phyloP scores from a whole-genome alignment of 78 protist species.

The Neovahlkampfia damariscottae region DNA sequence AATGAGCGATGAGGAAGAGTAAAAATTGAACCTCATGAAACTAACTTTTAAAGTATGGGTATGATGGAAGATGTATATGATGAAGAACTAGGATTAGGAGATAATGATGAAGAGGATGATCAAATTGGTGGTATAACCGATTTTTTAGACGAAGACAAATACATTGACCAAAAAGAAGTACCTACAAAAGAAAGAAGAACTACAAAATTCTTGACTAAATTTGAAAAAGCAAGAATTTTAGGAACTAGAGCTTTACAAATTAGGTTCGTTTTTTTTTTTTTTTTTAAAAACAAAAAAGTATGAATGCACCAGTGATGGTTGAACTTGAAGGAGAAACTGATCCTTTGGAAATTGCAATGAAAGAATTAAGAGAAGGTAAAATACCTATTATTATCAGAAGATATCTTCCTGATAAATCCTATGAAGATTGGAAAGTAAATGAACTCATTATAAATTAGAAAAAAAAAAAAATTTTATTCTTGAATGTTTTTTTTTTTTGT shows the following conservation, averaged over 20 bases:
- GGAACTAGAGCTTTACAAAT: slow-evolving; percentile 92
- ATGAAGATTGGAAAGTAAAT: slow-evolving; percentile 57
- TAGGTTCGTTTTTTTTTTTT: no score
- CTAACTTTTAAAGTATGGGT: no score
- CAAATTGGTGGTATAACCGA: neutral
- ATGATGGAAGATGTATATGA: neutral
- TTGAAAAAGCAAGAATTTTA: slow-evolving; percentile 80
- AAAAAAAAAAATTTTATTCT: neutral
- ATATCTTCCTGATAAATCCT: slow-evolving; percentile 70
- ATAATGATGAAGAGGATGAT: neutral
- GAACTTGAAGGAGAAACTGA: slow-evolving; percentile 83
- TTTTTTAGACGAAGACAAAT: neutral
- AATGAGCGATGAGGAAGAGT: no score
- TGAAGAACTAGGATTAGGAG: neutral
- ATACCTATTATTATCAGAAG: slow-evolving; percentile 85
- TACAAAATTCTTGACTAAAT: slow-evolving; percentile 79
- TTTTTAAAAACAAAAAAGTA: no score
- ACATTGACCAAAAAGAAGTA: neutral
- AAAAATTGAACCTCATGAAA: no score
- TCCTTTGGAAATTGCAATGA: slow-evolving; percentile 81
- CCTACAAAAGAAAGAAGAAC: slow-evolving; percentile 50
- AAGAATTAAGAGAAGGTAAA: slow-evolving; percentile 68
- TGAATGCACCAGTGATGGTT: slow-evolving; percentile 88
- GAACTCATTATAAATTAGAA: neutral
- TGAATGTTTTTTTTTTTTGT: neutral